Conservation (phyloP, 163 green algal genomes). For the Scenedesmus sp. region DNA sequence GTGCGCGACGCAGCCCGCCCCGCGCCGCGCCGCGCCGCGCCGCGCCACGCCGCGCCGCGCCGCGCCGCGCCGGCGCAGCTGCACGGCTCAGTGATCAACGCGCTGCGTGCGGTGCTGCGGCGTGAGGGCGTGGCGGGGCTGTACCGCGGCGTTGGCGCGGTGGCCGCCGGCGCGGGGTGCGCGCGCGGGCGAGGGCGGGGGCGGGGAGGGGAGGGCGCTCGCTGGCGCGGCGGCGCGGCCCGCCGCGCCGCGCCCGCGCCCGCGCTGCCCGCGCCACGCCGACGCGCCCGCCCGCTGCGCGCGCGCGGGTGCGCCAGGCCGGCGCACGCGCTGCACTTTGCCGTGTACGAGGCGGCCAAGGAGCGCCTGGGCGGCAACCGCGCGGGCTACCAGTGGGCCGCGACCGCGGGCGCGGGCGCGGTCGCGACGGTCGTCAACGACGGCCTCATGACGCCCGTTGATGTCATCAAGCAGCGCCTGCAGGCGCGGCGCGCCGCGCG, state of each 20-base stretch:
- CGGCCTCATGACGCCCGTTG: constrained; percentile 91
- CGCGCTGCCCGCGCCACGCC: no score
- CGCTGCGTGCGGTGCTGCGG: constrained; percentile 70
- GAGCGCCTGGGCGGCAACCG: constrained; percentile 69
- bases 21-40: no score
- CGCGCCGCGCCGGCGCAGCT: constrained; percentile 62
- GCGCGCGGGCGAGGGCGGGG: no score
- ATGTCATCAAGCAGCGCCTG: constrained; percentile 98
- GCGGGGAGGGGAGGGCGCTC: no score
- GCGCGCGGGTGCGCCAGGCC: no score
- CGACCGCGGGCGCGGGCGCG: constrained; percentile 69
- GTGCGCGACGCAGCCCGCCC: no score
- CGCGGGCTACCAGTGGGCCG: constrained; percentile 72
- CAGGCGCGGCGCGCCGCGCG: no score
- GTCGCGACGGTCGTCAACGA: constrained; percentile 92
- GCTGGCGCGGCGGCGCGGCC: no score
- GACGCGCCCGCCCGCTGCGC: no score
- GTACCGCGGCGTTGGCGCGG: constrained; percentile 90
- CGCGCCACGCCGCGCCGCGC: no score
- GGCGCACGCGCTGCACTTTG: constrained; percentile 96
- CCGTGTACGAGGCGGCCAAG: constrained; percentile 92
- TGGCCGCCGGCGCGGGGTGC: constrained; percentile 88
- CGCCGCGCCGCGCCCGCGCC: no score
- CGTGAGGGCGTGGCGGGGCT: constrained; percentile 86
- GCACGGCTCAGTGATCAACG: constrained; percentile 63